Evolutionary conservation across 2,329 filamentous ascomycete species (phyloP).

Genomic region (Cladosporium austrohemisphaericum): DNA sequence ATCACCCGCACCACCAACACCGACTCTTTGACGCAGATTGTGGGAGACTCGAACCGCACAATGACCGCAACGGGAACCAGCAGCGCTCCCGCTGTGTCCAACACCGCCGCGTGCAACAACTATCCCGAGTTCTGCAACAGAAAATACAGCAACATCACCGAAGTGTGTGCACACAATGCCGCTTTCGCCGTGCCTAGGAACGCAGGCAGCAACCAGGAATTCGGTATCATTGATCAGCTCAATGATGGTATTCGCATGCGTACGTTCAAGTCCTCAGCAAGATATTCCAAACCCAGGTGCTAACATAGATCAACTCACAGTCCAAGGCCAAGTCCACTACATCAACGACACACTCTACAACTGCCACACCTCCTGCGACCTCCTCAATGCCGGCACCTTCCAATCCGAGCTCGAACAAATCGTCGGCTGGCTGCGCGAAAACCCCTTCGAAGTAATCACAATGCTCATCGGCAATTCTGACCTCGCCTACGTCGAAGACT

Average conservation of each 20-base stretch:
- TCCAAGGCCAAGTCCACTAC: slow-evolving; percentile 58
- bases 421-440: slow-evolving; percentile 64
- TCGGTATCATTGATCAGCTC: slow-evolving; percentile 65
- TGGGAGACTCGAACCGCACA: slow-evolving; percentile 17
- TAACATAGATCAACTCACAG: slow-evolving; percentile 30
- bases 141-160: slow-evolving; percentile 77
- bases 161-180: slow-evolving; percentile 76
- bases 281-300: not conserved
- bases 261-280: slow-evolving; percentile 31
- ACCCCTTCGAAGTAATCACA: slow-evolving; percentile 85
- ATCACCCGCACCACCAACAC: slow-evolving; percentile 18
- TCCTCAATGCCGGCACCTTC: slow-evolving; percentile 77
- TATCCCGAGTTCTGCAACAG: slow-evolving; percentile 67
- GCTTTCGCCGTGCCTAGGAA: slow-evolving; percentile 69
- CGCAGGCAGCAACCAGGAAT: slow-evolving; percentile 70
- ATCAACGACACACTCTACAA: slow-evolving; percentile 63
- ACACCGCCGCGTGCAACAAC: slow-evolving; percentile 77
- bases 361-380: slow-evolving; percentile 79
- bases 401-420: slow-evolving; percentile 68
- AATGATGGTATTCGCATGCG: slow-evolving; percentile 68
- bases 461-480: slow-evolving; percentile 82
- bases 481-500: slow-evolving; percentile 62
- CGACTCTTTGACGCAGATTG: slow-evolving; percentile 11
- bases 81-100: slow-evolving; percentile 48
- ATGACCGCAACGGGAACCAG: slow-evolving; percentile 28